These are phyloP conservation scores for Colletotrichum somersetense DNA, from an alignment of 2,329 filamentous ascomycete genomes.

Conservation along the genomic window DNA sequence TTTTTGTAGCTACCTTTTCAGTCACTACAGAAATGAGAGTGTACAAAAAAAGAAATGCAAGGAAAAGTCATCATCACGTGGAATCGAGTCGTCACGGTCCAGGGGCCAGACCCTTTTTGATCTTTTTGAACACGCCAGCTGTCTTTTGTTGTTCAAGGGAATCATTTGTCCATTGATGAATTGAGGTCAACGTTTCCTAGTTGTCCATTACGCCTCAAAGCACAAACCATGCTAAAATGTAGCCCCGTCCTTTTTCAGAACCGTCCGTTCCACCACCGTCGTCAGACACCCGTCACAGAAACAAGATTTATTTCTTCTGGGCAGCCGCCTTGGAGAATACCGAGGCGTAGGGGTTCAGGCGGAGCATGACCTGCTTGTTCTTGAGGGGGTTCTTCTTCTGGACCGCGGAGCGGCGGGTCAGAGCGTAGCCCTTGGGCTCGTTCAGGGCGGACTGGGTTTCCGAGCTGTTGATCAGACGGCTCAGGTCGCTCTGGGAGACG, in stretches of 20 bases:
- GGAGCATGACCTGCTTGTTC: conserved; percentile 99
- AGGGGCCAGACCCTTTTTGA: conserved; percentile 22
- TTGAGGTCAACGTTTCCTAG: conserved; percentile 45
- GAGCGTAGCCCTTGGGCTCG: conserved; percentile 88
- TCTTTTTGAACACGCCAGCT: not conserved
- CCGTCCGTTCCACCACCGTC: conserved; percentile 32
- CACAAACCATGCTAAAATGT: conserved; percentile 44
- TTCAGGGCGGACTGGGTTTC: conserved; percentile 97
- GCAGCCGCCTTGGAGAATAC: conserved; percentile 82
- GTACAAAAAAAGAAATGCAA: conserved; percentile 19
- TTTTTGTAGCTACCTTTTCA: conserved; percentile 39
- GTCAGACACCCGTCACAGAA: conserved; percentile 30
- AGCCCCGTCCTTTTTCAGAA: conserved; percentile 42
- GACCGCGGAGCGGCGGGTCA: conserved; percentile 89
- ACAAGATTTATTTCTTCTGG: conserved; percentile 59
- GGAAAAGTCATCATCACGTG: conserved; percentile 39
- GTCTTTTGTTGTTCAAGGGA: conserved; percentile 37
- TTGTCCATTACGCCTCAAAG: conserved; percentile 44
- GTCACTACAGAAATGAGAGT: conserved; percentile 24
- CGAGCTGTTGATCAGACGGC: conserved; percentile 98
- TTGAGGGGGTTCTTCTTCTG: conserved; percentile 99
- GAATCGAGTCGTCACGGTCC: conserved; percentile 36
- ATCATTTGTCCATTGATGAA: conserved; percentile 45
- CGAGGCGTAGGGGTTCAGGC: conserved; percentile 97
- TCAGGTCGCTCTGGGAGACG: conserved; percentile 93